Base-by-base conservation (phyloP, 495 filamentous ascomycete genomes). In the Neurospora sp. region DNA sequence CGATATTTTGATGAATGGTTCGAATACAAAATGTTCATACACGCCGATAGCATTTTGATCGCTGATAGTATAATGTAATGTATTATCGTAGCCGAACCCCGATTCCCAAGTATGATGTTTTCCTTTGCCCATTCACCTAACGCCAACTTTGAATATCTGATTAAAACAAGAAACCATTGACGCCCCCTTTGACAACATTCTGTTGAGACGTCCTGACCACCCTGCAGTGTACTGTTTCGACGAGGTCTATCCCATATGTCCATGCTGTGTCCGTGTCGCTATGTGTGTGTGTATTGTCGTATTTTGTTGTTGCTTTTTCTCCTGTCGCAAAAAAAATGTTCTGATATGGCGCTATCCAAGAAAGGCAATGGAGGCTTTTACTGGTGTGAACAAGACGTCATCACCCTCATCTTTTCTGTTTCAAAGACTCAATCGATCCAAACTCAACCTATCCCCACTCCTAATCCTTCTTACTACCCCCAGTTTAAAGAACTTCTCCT, bases 401-500 rank as follows among this genome's bases (percentile, higher is more conserved):
- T 18, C 35, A 60, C 74, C 42, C 18, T 66, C 14, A 18, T 23
- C 14, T 37, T 20, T n/a, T 70, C 44, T 44, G 60, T 38, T n/a
- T 88, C 77, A 90, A 74, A 90, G 78, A 77, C 87, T 89, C 77
- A 90, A 70, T 71, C 86, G 79, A 81, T 90, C 88, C 73, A 89
- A 74, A 71, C 88, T 89, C 62, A 88, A 74, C 70, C 87, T 77
- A 75, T 89, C 88, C 40, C 86, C 83, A 76, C 88, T 90, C 71
- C 84, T 81, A 46, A 88, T 83, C 72, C 88, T 78, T 78, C 85
- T 82, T 49, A 89, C 87, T 12, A 89, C 86, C 27, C 88, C 87
- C 1, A 90, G 79, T 76, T 93, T 91, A 77, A 96, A 96, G 80
- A 94, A 97, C 78, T 90, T 87, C 81, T 97, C 94, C 78, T 97